Evolutionary conservation across 768 basidiomycete genomes (phyloP).

Genomic region (Imleria badia): DNA sequence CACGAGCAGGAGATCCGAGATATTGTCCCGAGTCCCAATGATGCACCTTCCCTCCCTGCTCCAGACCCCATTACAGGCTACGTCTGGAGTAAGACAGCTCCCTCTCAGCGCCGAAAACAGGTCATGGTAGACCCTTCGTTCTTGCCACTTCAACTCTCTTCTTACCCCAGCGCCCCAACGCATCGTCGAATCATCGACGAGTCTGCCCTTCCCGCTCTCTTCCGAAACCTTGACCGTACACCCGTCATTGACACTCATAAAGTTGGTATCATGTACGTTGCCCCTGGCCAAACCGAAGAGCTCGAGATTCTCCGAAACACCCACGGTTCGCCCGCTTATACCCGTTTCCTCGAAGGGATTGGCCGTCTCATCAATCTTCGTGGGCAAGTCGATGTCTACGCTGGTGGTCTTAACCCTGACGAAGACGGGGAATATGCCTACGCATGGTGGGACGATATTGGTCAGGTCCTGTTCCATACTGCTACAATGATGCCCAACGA

Average conservation of each 20-base stretch:
- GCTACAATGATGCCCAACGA: conserved; percentile 96
- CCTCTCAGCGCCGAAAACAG: conserved; percentile 86
- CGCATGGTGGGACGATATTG: conserved; percentile 99
- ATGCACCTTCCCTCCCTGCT: conserved; percentile 29
- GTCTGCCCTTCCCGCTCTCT: conserved; percentile 53
- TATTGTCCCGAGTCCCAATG: conserved; percentile 3
- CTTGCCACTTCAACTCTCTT: conserved; percentile 82
- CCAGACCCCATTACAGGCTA: conserved; percentile 82
- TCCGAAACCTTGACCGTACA: conserved; percentile 72
- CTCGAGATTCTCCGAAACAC: conserved; percentile 84
- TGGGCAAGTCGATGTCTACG: conserved; percentile 89
- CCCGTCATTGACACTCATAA: conserved; percentile 98
- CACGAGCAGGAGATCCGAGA: conserved; percentile 24
- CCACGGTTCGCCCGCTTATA: conserved; percentile 93
- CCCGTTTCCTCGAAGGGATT: conserved; percentile 87
- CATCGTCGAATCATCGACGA: conserved; percentile 51
- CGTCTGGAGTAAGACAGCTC: conserved; percentile 84
- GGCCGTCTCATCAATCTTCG: conserved; percentile 86
- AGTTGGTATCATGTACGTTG: conserved; percentile 94
- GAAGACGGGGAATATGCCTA: conserved; percentile 97
- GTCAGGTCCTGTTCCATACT: conserved; percentile 92
- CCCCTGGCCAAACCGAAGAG: conserved; percentile 84
- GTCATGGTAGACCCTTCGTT: conserved; percentile 84
- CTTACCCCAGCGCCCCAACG: conserved; percentile 51
- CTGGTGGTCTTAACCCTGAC: conserved; percentile 87